phyloP scores from a whole-genome alignment of 345 rosid genomes.

The Orychophragmus violaceus region DNA sequence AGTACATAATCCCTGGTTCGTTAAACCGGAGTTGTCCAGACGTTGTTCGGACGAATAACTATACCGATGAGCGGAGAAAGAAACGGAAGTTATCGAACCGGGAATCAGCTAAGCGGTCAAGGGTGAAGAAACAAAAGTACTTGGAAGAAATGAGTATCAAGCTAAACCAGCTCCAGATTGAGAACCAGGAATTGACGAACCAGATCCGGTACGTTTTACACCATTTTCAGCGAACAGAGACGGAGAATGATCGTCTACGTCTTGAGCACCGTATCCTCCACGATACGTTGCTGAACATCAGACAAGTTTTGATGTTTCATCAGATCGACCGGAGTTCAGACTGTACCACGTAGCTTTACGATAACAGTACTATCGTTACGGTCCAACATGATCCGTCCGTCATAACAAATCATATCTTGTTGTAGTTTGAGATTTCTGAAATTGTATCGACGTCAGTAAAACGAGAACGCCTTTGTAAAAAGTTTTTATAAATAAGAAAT shows the following conservation, averaged over 20 bases:
- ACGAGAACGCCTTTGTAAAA: not conserved
- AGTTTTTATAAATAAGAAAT: not conserved
- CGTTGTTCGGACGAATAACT: not conserved
- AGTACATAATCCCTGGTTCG: slow-evolving; percentile 28
- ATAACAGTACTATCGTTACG: slow-evolving; percentile 15
- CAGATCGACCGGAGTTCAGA: slow-evolving; percentile 40
- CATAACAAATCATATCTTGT: slow-evolving; percentile 38
- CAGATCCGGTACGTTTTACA: slow-evolving; percentile 44
- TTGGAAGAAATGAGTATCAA: slow-evolving; percentile 65
- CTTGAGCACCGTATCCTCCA: slow-evolving; percentile 48
- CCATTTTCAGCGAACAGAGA: slow-evolving; percentile 36
- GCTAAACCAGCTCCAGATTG: slow-evolving; percentile 54
- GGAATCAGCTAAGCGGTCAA: slow-evolving; percentile 84
- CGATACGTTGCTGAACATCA: slow-evolving; percentile 45
- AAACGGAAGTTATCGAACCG: slow-evolving; percentile 84
- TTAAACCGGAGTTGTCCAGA: slow-evolving; percentile 20
- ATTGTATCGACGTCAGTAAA: not conserved
- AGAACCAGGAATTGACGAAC: slow-evolving; percentile 62
- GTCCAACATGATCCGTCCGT: slow-evolving; percentile 39
- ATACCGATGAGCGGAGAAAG: slow-evolving; percentile 50
- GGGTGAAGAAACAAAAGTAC: slow-evolving; percentile 82
- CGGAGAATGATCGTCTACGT: slow-evolving; percentile 62
- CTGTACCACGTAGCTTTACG: slow-evolving; percentile 50
- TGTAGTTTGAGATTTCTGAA: slow-evolving; percentile 3
- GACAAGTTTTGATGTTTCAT: slow-evolving; percentile 42